Evolutionary conservation across 1,139 yeast genomes (phyloP).

Genomic region (Saccharomyces hybrid): DNA sequence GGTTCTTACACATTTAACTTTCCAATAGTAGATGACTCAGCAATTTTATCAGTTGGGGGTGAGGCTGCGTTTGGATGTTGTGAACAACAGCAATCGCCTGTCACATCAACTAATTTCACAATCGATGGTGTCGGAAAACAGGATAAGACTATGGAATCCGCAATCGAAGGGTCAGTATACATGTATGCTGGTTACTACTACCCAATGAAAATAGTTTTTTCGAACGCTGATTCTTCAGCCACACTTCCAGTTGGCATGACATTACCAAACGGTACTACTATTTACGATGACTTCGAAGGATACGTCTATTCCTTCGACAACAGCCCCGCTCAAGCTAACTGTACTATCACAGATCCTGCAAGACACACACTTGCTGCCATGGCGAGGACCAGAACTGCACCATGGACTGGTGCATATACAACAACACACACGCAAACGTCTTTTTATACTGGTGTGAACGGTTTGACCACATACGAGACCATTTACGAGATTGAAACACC

Average conservation of each 20-base stretch:
- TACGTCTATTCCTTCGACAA: background rate
- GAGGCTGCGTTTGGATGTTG: constrained; percentile 31
- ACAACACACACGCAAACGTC: too few relatives aligned
- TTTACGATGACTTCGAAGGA: background rate
- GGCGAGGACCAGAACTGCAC: background rate
- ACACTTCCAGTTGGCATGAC: background rate
- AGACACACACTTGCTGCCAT: background rate
- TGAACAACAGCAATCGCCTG: constrained; percentile 6
- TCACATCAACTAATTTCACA: constrained; percentile 4
- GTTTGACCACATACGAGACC: too few relatives aligned
- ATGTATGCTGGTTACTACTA: constrained; percentile 21
- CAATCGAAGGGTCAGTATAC: background rate
- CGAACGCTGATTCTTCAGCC: background rate
- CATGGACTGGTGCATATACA: background rate
- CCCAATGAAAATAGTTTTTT: constrained; percentile 27
- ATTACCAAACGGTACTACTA: background rate
- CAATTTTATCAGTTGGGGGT: constrained; percentile 24
- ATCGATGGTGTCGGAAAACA: constrained; percentile 4
- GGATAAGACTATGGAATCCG: background rate
- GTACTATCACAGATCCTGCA: background rate
- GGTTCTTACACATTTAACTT: constrained; percentile 25
- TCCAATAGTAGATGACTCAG: constrained; percentile 23
- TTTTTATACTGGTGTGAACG: too few relatives aligned
- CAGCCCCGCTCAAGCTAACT: background rate
- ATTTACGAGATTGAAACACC: too few relatives aligned